phyloP scores from a whole-genome alignment of 164 flowering plant species.

The Brasenia schreberi region DNA sequence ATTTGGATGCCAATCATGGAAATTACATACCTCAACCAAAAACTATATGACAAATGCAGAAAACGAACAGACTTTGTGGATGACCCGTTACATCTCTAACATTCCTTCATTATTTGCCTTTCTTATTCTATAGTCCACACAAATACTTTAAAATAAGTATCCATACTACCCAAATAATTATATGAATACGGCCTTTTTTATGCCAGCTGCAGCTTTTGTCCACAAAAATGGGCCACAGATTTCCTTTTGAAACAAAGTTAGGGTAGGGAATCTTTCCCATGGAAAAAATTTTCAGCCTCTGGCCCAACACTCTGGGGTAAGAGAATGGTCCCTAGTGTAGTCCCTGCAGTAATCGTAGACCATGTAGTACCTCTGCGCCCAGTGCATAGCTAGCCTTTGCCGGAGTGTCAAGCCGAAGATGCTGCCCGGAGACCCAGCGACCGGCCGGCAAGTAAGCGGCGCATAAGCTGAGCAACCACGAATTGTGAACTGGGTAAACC shows the following conservation, averaged over 20 bases:
- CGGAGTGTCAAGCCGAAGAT: conserved; percentile 47
- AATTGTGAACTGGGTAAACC: conserved; percentile 56
- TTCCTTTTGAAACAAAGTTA: neutral
- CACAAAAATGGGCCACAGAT: neutral
- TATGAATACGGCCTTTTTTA: neutral
- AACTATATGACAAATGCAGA: neutral
- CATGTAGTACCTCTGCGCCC: conserved; percentile 60
- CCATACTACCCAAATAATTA: neutral
- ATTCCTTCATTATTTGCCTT: neutral
- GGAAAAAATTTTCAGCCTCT: neutral
- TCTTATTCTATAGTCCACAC: neutral
- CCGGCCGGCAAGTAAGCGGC: conserved; percentile 47
- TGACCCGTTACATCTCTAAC: neutral
- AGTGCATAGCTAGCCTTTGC: conserved; percentile 52
- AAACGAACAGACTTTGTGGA: neutral
- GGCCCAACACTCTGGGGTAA: conserved; percentile 69
- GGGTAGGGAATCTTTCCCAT: neutral
- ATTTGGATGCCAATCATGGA: neutral
- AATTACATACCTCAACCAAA: neutral
- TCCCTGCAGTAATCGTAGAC: conserved; percentile 85
- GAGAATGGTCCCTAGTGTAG: conserved; percentile 60
- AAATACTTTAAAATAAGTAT: neutral
- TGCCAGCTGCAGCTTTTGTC: neutral
- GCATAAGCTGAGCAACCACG: conserved; percentile 77
- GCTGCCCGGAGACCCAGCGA: conserved; percentile 56